Base-by-base conservation (phyloP, 2,329 filamentous ascomycete species). In the Fusarium miscanthi region DNA sequence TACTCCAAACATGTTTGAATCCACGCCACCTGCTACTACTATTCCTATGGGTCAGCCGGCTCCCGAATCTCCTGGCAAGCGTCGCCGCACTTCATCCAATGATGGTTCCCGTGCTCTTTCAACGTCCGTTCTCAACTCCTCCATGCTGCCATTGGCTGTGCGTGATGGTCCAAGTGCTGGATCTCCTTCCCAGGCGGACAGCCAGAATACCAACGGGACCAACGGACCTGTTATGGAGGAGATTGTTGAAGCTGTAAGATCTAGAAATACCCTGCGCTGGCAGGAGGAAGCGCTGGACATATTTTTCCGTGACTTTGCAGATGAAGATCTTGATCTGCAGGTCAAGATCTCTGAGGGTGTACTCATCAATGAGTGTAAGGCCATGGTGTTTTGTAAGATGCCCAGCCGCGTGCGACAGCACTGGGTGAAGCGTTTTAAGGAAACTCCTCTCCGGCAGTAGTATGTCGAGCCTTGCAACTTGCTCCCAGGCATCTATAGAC, bases 311-410 rank as follows among this genome's bases (percentile, higher is more conserved):
- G 88, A 90, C 66, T 90, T 90, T 75, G 80, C 84, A 19, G 84
- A 86, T 52, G 88, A 90, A 72, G 87, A 90, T 65, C 81, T 86
- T 66, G 88, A 90, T 72, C 76, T 90, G 62, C 88, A 90, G 81
- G 81, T 90, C 42, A 88, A 87, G 78, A 87, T 90, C 38, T 87
- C 87, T 0, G 88, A 90, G 77, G 87, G 87, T 69, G 85, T 87
- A 3, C 81, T 90, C 31, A 85, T 86, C n/a, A 86, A 89, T 71
- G 86, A 89, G 70, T 87, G 86, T 76, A 89, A 88, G 76, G 88
- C 88, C 35, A 87, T 90, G 83, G 84, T 90, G 45, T 90, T 90
- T 71, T 89, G 87, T 81, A 90, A 90, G 80, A 90, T 90, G 87
- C 85, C 87, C 0, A 79, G 82, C 5, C 77, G 79, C 16, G 78